phyloP scores from a whole-genome alignment of 306 rosid genomes.

The Mimosa pudica region DNA sequence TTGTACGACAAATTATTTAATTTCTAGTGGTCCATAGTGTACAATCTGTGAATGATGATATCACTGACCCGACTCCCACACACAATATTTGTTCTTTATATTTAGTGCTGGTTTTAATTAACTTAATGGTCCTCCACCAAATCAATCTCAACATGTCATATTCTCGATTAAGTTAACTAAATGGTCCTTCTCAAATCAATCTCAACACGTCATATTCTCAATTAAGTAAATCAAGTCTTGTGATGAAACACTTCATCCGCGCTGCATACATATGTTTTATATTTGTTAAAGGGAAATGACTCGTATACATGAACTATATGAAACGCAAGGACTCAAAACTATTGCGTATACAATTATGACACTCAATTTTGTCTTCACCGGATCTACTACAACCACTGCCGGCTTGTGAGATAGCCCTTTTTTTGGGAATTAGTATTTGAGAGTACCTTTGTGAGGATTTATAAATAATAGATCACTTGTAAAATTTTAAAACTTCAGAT shows the following conservation, averaged over 20 bases:
- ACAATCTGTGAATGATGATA: not conserved
- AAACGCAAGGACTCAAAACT: not conserved
- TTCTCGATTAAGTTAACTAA: not conserved
- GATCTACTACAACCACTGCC: no score
- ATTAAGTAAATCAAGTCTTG: not conserved
- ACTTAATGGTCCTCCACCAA: not conserved
- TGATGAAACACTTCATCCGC: not conserved
- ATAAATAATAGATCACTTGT: no score
- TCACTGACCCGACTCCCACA: not conserved
- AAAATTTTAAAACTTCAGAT: not conserved
- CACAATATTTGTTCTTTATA: not conserved
- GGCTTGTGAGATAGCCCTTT: no score
- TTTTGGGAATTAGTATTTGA: no score
- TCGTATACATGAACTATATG: not conserved
- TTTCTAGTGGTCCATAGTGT: constrained; percentile 12
- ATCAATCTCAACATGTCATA: not conserved
- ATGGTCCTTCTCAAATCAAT: not conserved
- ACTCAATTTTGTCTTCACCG: not conserved
- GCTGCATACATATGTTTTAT: not conserved
- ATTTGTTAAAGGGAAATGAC: not conserved
- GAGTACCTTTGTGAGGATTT: no score
- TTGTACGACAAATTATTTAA: constrained; percentile 24
- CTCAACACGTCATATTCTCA: not conserved
- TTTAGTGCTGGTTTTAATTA: not conserved
- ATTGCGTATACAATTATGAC: not conserved